Conservation (phyloP, 1,139 yeast genomes). For the Dujonia santamariae region DNA sequence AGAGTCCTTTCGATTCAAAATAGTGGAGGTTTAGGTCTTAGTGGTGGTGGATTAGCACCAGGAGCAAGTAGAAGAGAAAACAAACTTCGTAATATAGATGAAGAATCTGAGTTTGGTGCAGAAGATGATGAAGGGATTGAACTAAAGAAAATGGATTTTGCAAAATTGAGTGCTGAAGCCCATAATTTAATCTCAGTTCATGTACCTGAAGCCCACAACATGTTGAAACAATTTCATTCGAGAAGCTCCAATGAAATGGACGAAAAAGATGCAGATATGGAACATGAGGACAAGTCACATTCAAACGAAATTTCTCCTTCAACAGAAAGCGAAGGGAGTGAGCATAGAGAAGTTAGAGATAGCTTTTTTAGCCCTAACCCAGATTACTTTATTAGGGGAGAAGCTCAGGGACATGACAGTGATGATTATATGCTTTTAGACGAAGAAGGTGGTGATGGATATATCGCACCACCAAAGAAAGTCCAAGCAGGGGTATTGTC, state of each 20-base stretch:
- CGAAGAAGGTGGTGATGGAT: slow-evolving; percentile 43
- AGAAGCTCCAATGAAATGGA: no score
- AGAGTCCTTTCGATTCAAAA: slow-evolving; percentile 27
- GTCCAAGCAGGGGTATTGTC: slow-evolving; percentile 22
- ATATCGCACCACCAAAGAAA: slow-evolving; percentile 49
- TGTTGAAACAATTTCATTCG: slow-evolving; percentile 1
- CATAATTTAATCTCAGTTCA: slow-evolving; percentile 36
- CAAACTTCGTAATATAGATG: slow-evolving; percentile 15
- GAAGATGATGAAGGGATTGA: slow-evolving; percentile 25
- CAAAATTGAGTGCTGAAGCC: slow-evolving; percentile 40
- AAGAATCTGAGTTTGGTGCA: slow-evolving; percentile 21
- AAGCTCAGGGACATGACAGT: slow-evolving; percentile 27
- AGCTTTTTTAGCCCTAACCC: slow-evolving; percentile 47
- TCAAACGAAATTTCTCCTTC: not conserved
- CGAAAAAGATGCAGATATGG: slow-evolving; percentile 6
- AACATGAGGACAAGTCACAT: not conserved
- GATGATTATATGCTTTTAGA: slow-evolving; percentile 33
- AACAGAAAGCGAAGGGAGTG: not conserved
- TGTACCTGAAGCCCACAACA: slow-evolving; percentile 22
- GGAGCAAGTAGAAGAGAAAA: slow-evolving; percentile 30
- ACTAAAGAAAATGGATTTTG: slow-evolving; percentile 32
- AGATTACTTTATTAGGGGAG: slow-evolving; percentile 34
- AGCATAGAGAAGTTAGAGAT: not conserved
- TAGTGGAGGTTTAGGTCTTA: slow-evolving; percentile 19
- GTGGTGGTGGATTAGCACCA: slow-evolving; percentile 45